Base-by-base conservation (phyloP, 1,284 basidiomycete species). In the Irpex sp. region DNA sequence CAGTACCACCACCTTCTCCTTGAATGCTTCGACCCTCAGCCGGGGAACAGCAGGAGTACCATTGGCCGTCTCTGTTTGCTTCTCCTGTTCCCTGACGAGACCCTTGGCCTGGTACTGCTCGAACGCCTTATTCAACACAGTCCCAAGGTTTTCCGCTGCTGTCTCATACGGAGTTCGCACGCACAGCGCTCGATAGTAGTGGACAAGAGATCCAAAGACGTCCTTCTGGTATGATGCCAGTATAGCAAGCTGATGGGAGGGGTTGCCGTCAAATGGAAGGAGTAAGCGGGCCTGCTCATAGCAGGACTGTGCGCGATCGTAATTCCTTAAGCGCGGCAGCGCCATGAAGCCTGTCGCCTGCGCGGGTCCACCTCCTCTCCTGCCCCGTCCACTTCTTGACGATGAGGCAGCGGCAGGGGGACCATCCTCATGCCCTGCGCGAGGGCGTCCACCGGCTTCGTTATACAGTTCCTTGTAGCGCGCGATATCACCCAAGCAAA, bases 201-300 rank as follows among this genome's bases (percentile, higher is more conserved):
- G 89, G 67, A 93, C 86, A 13, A 93, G 79, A 35, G 93, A 89
- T 33, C 81, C 79, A 68, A 97, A 94, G n/a, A 83, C 81, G 75
- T 98, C 94, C 66, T 83, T 83, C 68, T 90, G 81, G 74, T 96
- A 96, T 21, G 89, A 88, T 1, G 94, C 87, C 33, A 99, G 83
- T 57, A 98, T 95, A 0, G 96, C 97, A 33, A 99, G 86, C 76
- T 98, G 96, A 73, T 98, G 97, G 49, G 91, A 97, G 1, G 97
- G 88, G 70, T 97, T 95, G 8, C 94, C 93, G 61, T 86, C 83
- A 62, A 90, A 82, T 0, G 95, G 95, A n/a, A 90, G 78, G 5
- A 97, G 80, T 36, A 88, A 72, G 54, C 90, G 83, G 3, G 95
- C 95, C 67, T 93, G 90, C 65, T 93, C 86, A 75, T 97, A 98